Evolutionary conservation across 768 basidiomycete genomes (phyloP).

Genomic region (Hericium alpestre): DNA sequence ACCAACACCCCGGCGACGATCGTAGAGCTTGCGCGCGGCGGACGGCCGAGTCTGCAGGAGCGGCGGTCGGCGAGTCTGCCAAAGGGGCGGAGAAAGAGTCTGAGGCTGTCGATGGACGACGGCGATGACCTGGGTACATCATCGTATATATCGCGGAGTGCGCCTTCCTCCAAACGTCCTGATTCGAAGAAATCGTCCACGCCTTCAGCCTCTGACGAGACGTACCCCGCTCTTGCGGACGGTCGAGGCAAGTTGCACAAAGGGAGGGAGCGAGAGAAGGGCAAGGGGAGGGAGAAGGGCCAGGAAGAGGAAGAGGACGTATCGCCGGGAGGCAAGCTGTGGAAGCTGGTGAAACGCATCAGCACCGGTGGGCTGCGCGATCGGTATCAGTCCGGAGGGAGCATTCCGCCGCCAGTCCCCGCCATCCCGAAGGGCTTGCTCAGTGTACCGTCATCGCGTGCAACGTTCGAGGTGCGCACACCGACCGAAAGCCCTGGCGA

Average conservation of each 20-base stretch:
- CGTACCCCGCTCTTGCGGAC: neutral
- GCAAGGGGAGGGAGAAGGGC: slow-evolving; percentile 10
- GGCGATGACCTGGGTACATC: neutral
- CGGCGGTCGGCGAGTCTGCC: slow-evolving; percentile 3
- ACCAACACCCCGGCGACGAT: neutral
- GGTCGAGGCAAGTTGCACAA: neutral
- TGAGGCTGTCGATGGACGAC: slow-evolving; percentile 7
- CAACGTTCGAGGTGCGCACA: slow-evolving; percentile 17
- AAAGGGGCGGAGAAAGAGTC: slow-evolving; percentile 6
- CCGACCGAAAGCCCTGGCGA: slow-evolving; percentile 3
- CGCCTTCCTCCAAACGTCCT: neutral
- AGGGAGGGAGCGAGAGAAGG: neutral
- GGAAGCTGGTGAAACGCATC: slow-evolving; percentile 63
- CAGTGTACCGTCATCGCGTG: slow-evolving; percentile 3
- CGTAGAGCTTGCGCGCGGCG: neutral
- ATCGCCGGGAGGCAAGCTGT: slow-evolving; percentile 33
- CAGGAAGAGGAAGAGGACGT: slow-evolving; percentile 20
- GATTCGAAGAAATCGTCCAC: neutral
- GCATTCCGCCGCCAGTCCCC: slow-evolving; percentile 36
- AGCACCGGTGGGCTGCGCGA: slow-evolving; percentile 56
- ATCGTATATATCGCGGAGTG: neutral
- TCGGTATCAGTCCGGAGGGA: slow-evolving; percentile 24
- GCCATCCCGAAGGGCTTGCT: slow-evolving; percentile 38
- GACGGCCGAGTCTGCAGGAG: slow-evolving; percentile 3
- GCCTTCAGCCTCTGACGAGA: neutral